phyloP scores from a whole-genome alignment of 192 early-diverging fungal genomes.

The Chytriomyces confervae region DNA sequence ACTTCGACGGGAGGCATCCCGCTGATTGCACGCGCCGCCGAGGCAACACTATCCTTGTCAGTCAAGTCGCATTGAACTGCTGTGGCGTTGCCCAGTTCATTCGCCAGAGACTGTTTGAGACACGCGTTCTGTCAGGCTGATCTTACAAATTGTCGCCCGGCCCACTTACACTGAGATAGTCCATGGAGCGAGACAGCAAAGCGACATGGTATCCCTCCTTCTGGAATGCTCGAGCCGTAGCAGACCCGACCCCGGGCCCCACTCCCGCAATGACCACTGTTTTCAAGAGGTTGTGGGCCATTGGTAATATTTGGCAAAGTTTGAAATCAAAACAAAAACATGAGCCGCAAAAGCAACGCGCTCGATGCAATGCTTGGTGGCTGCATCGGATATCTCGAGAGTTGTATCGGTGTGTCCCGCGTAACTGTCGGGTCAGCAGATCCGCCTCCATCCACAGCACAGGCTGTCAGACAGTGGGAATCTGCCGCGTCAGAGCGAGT shows the following conservation, averaged over 20 bases:
- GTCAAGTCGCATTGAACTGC: slow-evolving; percentile 16
- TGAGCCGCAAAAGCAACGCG: not conserved
- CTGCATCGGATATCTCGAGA: slow-evolving; percentile 33
- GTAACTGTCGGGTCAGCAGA: slow-evolving; percentile 25
- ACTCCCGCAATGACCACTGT: slow-evolving; percentile 38
- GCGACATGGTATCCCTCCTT: slow-evolving; percentile 44
- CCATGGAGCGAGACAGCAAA: slow-evolving; percentile 34
- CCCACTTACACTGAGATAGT: slow-evolving; percentile 1
- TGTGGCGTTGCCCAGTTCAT: slow-evolving; percentile 27
- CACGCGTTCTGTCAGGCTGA: not conserved
- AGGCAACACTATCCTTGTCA: not conserved
- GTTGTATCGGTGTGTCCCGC: slow-evolving; percentile 30
- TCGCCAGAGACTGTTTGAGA: slow-evolving; percentile 16
- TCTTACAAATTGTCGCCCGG: not conserved
- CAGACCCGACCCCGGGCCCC: slow-evolving; percentile 41
- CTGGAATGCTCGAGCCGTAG: slow-evolving; percentile 39
- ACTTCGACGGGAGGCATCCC: slow-evolving; percentile 22
- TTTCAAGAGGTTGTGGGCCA: not conserved
- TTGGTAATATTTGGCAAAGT: not conserved
- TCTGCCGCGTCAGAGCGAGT: not conserved
- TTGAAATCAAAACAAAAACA: not conserved
- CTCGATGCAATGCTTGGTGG: slow-evolving; percentile 38
- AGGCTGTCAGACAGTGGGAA: slow-evolving; percentile 12
- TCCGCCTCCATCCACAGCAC: slow-evolving; percentile 7
- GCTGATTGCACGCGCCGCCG: slow-evolving; percentile 2